These are phyloP conservation scores for Phylloporus arenicola DNA, from an alignment of 768 basidiomycete genomes.

Conservation along the genomic window DNA sequence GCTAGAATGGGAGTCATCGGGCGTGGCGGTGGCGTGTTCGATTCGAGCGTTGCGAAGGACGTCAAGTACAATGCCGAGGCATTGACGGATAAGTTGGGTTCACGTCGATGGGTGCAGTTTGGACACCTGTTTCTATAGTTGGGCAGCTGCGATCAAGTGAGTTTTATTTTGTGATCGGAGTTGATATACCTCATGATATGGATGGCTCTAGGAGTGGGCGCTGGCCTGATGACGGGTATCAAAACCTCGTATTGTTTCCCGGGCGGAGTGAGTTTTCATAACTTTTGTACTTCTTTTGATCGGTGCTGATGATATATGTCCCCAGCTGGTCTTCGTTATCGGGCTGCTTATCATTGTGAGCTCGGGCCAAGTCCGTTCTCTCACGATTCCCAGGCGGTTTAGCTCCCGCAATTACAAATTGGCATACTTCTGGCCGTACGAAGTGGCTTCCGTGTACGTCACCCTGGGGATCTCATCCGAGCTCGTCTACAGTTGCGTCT, in stretches of 20 bases:
- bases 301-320: not conserved
- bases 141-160: constrained; percentile 54
- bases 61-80: constrained; percentile 51
- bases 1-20: constrained; percentile 53
- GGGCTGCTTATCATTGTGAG: not conserved
- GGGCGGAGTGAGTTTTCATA: constrained; percentile 32
- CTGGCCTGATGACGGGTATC: constrained; percentile 50
- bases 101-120: constrained; percentile 28
- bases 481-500: not conserved
- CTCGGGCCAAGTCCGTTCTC: not conserved
- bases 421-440: not conserved
- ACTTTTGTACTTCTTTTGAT: not conserved
- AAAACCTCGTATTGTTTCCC: constrained; percentile 54
- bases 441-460: not conserved
- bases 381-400: not conserved
- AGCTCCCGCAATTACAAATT: not conserved
- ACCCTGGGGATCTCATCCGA: not conserved
- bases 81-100: constrained; percentile 41
- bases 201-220: constrained; percentile 30
- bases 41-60: constrained; percentile 38
- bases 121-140: constrained; percentile 42
- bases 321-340: not conserved
- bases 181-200: constrained; percentile 24
- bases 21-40: constrained; percentile 61
- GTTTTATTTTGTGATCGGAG: constrained; percentile 9